Base-by-base conservation (phyloP, 2,329 filamentous ascomycete species). In the Eurotiales sp. region DNA sequence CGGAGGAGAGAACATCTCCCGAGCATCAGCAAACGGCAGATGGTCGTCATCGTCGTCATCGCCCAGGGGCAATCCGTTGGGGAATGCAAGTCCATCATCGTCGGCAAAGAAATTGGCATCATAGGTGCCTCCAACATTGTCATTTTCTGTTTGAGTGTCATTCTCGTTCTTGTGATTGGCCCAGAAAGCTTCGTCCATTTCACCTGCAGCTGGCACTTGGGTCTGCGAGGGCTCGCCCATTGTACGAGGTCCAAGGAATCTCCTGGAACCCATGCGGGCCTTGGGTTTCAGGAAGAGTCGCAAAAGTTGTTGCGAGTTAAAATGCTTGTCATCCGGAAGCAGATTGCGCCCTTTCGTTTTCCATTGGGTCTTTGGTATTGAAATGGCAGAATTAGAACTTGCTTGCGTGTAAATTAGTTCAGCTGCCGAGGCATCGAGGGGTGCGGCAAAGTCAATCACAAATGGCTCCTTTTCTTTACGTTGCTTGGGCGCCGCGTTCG, bases 151-250 rank as follows among this genome's bases (percentile, higher is more conserved):
- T 19, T 61, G 53, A 56, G 65, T 61, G 40, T 66, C 84, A 66
- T 82, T 87, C 72, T 79, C 84, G 36, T 58, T 67, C 61, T 64
- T 72, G 53, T 71, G 70, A 37, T 82, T 80, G 4, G 93, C 93
- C 90, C 93, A 99, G 73, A 95, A 97, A 17, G 88, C 91, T 71
- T 96, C 92, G 64, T 97, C 90, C 77, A 96, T 88, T 54, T 96
- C 88, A 36, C 84, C 87, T 54, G 85, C 82, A 1, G 80, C 81
- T 8, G 82, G 72, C 30, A 81, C 78, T 49, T 80, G 75, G 19
- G 77, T 73, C 23, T 75, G 71, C 32, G 65, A 72, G 48, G 60
- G 69, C 49, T 51, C 59, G 45, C 56, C 60, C 46, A 58, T 64
- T 46, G 59, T 56, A 48, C 72, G 73, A 29, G 75, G 74, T 42